Evolutionary conservation across 768 basidiomycete genomes (phyloP).

Genomic region (Naematelia encephala): DNA sequence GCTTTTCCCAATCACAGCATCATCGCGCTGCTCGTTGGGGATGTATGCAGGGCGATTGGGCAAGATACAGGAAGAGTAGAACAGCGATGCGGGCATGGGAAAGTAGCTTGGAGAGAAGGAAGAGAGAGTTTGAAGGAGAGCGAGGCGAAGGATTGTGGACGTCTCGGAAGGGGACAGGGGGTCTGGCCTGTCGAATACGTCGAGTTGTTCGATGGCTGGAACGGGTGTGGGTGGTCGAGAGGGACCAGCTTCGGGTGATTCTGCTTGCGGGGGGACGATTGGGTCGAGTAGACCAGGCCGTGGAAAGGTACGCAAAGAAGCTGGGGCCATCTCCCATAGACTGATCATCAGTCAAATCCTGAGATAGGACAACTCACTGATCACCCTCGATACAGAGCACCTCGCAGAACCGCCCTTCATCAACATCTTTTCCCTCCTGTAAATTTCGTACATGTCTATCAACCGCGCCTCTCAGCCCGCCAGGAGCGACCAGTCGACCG

Average conservation of each 20-base stretch:
- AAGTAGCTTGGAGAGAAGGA: conserved; percentile 59
- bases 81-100: conserved; percentile 70
- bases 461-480: conserved; percentile 42
- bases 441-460: conserved; percentile 29
- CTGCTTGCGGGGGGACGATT: conserved; percentile 18
- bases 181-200: not conserved
- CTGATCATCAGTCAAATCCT: conserved; percentile 14
- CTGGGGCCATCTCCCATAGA: conserved; percentile 44
- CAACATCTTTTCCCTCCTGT: conserved; percentile 27
- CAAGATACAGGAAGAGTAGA: conserved; percentile 73
- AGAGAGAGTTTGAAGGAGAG: conserved; percentile 34
- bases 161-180: conserved; percentile 28
- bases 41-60: conserved; percentile 75
- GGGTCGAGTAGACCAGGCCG: conserved; percentile 23
- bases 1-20: conserved; percentile 65
- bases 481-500: conserved; percentile 35
- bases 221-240: conserved; percentile 4
- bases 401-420: conserved; percentile 45
- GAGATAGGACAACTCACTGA: conserved; percentile 28
- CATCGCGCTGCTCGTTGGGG: conserved; percentile 41
- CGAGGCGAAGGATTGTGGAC: conserved; percentile 32
- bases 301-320: conserved; percentile 19
- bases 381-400: conserved; percentile 45
- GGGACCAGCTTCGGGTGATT: conserved; percentile 7
- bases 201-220: not conserved